These are phyloP conservation scores for Chytriomyces hyalinus DNA, from an alignment of 192 early-diverging fungal species.

Conservation along the genomic window DNA sequence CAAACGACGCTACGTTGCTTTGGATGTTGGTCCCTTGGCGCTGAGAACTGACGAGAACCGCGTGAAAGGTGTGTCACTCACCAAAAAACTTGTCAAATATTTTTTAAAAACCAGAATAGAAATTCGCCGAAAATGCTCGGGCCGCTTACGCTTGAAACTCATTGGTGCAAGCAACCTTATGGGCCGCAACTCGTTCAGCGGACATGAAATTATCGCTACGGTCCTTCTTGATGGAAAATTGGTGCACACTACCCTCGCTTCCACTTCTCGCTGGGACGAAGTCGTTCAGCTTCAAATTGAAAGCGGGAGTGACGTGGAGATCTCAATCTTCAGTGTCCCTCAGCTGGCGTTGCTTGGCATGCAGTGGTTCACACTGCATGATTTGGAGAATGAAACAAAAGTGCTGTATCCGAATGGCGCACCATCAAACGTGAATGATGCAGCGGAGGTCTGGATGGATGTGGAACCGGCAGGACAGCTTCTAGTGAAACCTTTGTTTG, in stretches of 20 bases:
- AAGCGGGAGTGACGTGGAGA: constrained; percentile 90
- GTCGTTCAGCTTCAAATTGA: constrained; percentile 87
- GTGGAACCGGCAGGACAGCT: constrained; percentile 94
- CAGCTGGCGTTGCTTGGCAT: constrained; percentile 71
- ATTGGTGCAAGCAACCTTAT: constrained; percentile 51
- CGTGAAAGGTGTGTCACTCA: no score
- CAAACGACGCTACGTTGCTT: constrained; percentile 81
- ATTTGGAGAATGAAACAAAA: constrained; percentile 85
- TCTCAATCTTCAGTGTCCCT: constrained; percentile 73
- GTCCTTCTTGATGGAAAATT: constrained; percentile 80
- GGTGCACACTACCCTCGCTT: constrained; percentile 70
- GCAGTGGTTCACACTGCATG: constrained; percentile 88
- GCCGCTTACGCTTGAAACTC: constrained; percentile 47
- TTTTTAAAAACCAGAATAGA: constrained; percentile 36
- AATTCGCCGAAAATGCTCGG: constrained; percentile 43
- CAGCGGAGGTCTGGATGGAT: constrained; percentile 85
- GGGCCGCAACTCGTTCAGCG: constrained; percentile 51
- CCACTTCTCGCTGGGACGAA: constrained; percentile 77
- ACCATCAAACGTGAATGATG: constrained; percentile 46
- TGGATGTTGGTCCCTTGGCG: constrained; percentile 67
- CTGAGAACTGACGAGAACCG: no score
- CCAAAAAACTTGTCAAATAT: constrained; percentile 1
- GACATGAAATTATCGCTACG: constrained; percentile 75
- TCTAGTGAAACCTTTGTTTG: constrained; percentile 81
- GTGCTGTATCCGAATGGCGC: constrained; percentile 37